Conservation (phyloP, 2,329 filamentous ascomycete species). For the Sclerotinia spermophila region DNA sequence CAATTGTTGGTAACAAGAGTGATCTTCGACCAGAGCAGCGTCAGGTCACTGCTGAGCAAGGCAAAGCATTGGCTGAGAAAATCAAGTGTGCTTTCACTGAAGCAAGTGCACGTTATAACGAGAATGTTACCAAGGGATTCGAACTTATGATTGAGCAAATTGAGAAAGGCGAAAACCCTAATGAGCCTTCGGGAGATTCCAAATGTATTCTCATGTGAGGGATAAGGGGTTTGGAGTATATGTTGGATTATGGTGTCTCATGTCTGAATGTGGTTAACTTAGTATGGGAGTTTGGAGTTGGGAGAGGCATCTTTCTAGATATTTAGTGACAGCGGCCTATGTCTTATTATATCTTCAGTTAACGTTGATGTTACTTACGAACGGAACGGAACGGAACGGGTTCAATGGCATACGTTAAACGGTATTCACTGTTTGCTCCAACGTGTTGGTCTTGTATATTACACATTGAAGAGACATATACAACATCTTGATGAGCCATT, state of each 20-base stretch:
- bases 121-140: slow-evolving; percentile 89
- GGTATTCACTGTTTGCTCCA: neutral
- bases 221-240: neutral
- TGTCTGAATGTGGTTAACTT: slow-evolving; percentile 12
- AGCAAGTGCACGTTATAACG: slow-evolving; percentile 88
- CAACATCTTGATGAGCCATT: neutral
- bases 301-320: slow-evolving; percentile 18
- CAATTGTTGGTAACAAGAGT: slow-evolving; percentile 95
- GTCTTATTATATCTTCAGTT: slow-evolving; percentile 2
- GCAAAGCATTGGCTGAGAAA: slow-evolving; percentile 77
- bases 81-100: slow-evolving; percentile 93
- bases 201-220: slow-evolving; percentile 83
- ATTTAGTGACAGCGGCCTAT: neutral
- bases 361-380: slow-evolving; percentile 1
- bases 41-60: slow-evolving; percentile 82
- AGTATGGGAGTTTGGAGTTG: slow-evolving; percentile 17
- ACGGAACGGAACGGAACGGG: no score
- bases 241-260: slow-evolving; percentile 14
- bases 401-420: neutral
- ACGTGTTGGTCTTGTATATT: neutral
- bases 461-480: neutral
- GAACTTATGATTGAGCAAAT: slow-evolving; percentile 93
- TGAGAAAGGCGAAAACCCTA: slow-evolving; percentile 88
- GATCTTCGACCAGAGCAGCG: slow-evolving; percentile 90
- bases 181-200: slow-evolving; percentile 72